phyloP scores from a whole-genome alignment of 1,284 basidiomycete genomes.

The Microbotryomycetes sp. region DNA sequence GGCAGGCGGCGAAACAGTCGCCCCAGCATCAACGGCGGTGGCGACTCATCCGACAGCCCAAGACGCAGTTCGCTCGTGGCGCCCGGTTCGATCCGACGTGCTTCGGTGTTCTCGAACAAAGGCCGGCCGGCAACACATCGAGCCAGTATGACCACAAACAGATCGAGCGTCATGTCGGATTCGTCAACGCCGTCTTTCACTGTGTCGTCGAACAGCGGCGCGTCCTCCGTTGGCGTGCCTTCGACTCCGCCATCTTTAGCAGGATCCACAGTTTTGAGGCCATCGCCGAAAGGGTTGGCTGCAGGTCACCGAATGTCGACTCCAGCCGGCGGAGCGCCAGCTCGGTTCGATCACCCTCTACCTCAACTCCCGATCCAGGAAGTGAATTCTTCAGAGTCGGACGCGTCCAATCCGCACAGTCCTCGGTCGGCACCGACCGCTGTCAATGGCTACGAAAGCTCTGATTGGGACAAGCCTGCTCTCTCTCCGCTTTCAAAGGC shows the following conservation, averaged over 20 bases:
- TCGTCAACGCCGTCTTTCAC: conserved; percentile 22
- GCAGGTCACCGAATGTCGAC: neutral
- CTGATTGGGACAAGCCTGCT: neutral
- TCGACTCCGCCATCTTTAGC: conserved; percentile 14
- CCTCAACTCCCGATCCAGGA: neutral
- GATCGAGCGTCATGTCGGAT: conserved; percentile 24
- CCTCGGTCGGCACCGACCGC: neutral
- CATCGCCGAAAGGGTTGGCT: neutral
- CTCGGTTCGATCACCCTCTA: neutral
- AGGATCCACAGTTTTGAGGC: neutral
- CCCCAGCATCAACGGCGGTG: no score
- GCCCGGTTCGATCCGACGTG: neutral
- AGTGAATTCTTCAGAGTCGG: conserved; percentile 1
- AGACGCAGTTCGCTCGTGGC: no score
- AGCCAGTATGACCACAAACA: conserved; percentile 10
- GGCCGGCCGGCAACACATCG: neutral
- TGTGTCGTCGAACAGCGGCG: conserved; percentile 3
- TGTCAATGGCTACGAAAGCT: neutral
- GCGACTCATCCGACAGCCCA: no score
- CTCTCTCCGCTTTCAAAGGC: neutral
- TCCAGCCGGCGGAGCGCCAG: neutral
- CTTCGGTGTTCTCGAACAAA: neutral
- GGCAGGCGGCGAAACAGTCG: no score
- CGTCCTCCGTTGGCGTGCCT: conserved; percentile 2
- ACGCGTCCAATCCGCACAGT: neutral